Evolutionary conservation across 2,329 filamentous ascomycete species (phyloP), one percentile per base, ranked within the genome.

Genomic region (Verticillium zaregamsianum): DNA sequence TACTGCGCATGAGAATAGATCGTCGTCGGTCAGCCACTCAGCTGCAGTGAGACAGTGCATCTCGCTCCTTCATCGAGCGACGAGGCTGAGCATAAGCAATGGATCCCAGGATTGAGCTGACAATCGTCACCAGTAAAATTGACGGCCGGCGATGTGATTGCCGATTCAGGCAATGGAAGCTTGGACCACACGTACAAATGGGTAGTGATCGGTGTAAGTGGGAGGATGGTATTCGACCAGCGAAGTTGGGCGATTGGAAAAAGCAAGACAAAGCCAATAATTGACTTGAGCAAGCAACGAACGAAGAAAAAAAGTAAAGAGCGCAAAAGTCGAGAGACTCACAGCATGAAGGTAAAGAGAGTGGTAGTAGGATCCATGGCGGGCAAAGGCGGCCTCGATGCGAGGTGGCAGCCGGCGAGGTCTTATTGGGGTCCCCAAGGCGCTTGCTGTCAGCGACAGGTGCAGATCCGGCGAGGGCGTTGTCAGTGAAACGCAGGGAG

Each of bases 311-410:
- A 63, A 62, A 67, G 59, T 58, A 64, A 66, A 67, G 63, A 68
- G 63, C 63, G 67, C 61, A 64, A 65, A 67, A 64, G 60, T 58
- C 66, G 69, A 35, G 68, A 62, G 70, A 86, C 86, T 85, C 79
- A 89, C 86, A 89, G 75, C 64, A 68, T 67, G 17, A 68, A 68
- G 8, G 66, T 68, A 56, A 68, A 64, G 33, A 68, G 66, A 17
- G 66, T 67, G 40, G 66, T 89, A 52, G 80, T 80, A 59, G 84
- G 84, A 74, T 86, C 83, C 84, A 86, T 86, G 71, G 59, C 20
- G 40, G 33, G 45, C 45, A 25, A 64, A 52, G 61, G 63, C 39
- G 57, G 52, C 58, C 66, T 65, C 60, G 55, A 67, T 62, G 14
- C 9, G 39, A 40, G 58, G 52, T 28, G 58, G 45, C 40, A 23